A percentile compares a stretch with the other conserved stretches of the same genome.
These are phyloP conservation scores for Coix lacrymajobi DNA, from an alignment of 176 grass and related monocot species.

Conservation along the genomic window DNA sequence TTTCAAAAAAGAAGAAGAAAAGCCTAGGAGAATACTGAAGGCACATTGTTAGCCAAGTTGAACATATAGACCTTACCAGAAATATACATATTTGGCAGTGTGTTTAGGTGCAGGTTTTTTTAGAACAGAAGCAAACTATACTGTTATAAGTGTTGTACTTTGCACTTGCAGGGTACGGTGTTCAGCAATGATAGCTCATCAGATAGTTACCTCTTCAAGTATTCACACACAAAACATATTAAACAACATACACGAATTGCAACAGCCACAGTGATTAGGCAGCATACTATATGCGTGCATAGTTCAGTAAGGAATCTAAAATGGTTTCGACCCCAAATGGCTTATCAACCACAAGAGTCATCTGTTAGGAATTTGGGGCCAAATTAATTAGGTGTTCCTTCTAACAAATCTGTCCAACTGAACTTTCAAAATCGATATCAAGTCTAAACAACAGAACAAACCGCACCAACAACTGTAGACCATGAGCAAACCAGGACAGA, in stretches of 20 bases:
- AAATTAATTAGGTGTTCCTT: neutral
- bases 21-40: neutral
- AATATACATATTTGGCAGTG: neutral
- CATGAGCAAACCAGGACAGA: neutral
- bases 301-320: constrained; percentile 1
- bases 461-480: neutral
- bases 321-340: neutral
- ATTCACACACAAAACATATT: neutral
- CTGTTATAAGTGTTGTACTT: neutral
- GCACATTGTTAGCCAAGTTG: neutral
- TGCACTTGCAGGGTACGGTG: neutral
- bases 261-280: neutral
- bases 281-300: neutral
- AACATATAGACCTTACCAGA: neutral
- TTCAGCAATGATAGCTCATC: neutral
- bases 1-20: neutral
- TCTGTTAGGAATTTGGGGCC: neutral
- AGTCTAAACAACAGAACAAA: neutral
- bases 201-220: neutral
- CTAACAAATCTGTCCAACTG: neutral
- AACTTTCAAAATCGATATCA: neutral
- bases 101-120: neutral
- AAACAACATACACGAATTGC: neutral
- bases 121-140: neutral
- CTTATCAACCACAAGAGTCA: neutral